Conservation (phyloP, 352 stramenopile genomes). For the Phytopythium mirpurense region DNA sequence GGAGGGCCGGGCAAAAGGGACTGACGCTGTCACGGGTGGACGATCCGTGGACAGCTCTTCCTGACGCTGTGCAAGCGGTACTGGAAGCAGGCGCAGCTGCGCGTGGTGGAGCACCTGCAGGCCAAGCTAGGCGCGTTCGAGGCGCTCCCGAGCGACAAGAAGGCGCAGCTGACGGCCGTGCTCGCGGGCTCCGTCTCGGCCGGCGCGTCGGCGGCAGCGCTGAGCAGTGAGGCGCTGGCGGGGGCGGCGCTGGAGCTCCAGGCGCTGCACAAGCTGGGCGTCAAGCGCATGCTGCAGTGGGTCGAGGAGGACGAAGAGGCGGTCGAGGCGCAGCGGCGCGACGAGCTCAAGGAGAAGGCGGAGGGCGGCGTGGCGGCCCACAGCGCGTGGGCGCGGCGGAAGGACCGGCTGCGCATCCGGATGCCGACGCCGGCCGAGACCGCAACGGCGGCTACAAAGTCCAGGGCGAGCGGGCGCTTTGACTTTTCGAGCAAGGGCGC, state of each 20-base stretch:
- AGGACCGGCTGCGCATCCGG: constrained; percentile 70
- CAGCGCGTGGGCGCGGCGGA: constrained; percentile 73
- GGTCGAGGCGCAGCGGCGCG: constrained; percentile 55
- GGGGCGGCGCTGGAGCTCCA: constrained; percentile 46
- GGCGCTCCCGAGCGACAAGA: constrained; percentile 15
- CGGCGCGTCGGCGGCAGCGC: constrained; percentile 6
- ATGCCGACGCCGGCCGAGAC: constrained; percentile 32
- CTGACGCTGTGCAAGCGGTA: constrained; percentile 64
- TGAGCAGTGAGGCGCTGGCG: constrained; percentile 12
- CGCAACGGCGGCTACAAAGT: constrained; percentile 10
- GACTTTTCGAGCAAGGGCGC: constrained; percentile 69
- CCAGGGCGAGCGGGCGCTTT: constrained; percentile 45
- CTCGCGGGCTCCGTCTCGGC: constrained; percentile 9
- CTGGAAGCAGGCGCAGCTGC: constrained; percentile 66
- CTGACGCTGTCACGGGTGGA: background rate
- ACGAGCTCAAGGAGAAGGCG: constrained; percentile 66
- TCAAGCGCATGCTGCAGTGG: constrained; percentile 74
- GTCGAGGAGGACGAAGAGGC: constrained; percentile 68
- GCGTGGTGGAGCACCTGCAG: constrained; percentile 71
- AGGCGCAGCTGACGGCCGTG: constrained; percentile 2
- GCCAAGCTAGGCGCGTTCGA: constrained; percentile 38
- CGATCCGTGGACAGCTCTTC: no score
- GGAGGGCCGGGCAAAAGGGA: no score
- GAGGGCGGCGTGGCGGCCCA: constrained; percentile 71
- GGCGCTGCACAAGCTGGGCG: constrained; percentile 51